These are phyloP conservation scores for Nannizziopsis barbatae DNA, from an alignment of 2,329 filamentous ascomycete species.

Conservation along the genomic window DNA sequence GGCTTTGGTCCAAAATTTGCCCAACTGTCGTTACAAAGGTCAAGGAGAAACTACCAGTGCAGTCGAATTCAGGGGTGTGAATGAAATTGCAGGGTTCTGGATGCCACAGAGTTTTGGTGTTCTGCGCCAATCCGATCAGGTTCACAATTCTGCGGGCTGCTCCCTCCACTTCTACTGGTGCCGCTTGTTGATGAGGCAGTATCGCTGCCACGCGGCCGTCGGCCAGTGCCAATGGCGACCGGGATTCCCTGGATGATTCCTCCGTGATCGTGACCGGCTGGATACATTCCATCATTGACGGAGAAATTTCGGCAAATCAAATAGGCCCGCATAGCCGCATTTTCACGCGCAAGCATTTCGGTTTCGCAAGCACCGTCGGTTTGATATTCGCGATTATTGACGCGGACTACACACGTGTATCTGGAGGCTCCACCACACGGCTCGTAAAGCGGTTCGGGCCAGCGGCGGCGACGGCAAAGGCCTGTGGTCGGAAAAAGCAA, in stretches of 20 bases:
- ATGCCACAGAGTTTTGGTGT: slow-evolving; percentile 16
- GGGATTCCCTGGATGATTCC: slow-evolving; percentile 50
- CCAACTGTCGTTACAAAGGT: not conserved
- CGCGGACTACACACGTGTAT: slow-evolving; percentile 80
- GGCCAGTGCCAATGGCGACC: slow-evolving; percentile 52
- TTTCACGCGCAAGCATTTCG: slow-evolving; percentile 75
- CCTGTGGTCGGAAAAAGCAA: slow-evolving; percentile 43
- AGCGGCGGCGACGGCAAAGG: slow-evolving; percentile 86
- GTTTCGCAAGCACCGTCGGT: slow-evolving; percentile 77
- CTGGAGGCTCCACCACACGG: slow-evolving; percentile 62
- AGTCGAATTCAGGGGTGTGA: slow-evolving; percentile 11
- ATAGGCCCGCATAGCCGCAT: slow-evolving; percentile 89
- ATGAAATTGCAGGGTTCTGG: slow-evolving; percentile 22
- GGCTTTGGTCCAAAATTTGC: not conserved
- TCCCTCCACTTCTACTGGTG: slow-evolving; percentile 44
- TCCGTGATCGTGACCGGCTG: slow-evolving; percentile 44
- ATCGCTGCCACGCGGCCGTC: slow-evolving; percentile 41
- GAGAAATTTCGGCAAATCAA: slow-evolving; percentile 98
- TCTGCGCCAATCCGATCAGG: slow-evolving; percentile 20
- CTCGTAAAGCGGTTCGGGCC: slow-evolving; percentile 83
- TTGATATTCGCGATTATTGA: slow-evolving; percentile 94
- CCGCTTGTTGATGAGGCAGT: slow-evolving; percentile 33
- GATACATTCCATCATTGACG: slow-evolving; percentile 85
- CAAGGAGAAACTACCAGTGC: not conserved
- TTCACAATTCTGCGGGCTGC: slow-evolving; percentile 39